Evolutionary conservation across 805 yeast genomes (phyloP), one percentile per base, ranked within the genome.

Genomic region (Saccharomycopsis fermentans): DNA sequence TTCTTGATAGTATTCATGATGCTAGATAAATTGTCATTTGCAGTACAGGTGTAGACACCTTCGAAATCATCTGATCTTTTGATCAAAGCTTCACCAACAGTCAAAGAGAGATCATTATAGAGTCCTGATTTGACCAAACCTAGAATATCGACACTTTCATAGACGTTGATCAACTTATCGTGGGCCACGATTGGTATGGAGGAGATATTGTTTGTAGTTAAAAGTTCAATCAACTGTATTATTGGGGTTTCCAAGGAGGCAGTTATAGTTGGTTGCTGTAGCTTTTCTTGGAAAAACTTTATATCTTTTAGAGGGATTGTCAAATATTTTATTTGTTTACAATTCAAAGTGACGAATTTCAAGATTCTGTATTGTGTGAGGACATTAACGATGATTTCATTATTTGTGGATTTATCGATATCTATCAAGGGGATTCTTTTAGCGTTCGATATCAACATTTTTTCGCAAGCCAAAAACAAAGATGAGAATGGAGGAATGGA

Each of bases 31-130:
- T 91, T 79, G 70, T 94, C 99, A 64, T 83, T 80, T 63, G 83
- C 77, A 0, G 97, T 89, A 72, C 99, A 94, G 0, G 98, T 94
- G 72, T 90, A 89, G 14, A 94, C 98, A 60, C 99, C 99, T 71
- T 94, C 98, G 66, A 92, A 94, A 69, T 94, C 97, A 65, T 91
- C 97, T 3, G 96, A 84, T 68, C 96, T 78, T 71, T 96, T 83
- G 83, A 94, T 82, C 56, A 94, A 75, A 0, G 98, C 98, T 71
- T 94, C 97, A 2, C 99, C 99, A 3, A 94, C 97, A 59, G 92
- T 85, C 64, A 94, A 75, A 43, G 90, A 86, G 62, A 92, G 75
- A 71, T 94, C 98, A 39, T 90, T 86, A 68, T 92, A 90, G 68
- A 90, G 84, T 4, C 97, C 97, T 43, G 97, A 96, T 71, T 91